Percentiles rank a stretch among this genome's conserved stretches.
These are phyloP conservation scores for Viridothelium virens DNA, from an alignment of 495 filamentous ascomycete species.

Conservation along the genomic window DNA sequence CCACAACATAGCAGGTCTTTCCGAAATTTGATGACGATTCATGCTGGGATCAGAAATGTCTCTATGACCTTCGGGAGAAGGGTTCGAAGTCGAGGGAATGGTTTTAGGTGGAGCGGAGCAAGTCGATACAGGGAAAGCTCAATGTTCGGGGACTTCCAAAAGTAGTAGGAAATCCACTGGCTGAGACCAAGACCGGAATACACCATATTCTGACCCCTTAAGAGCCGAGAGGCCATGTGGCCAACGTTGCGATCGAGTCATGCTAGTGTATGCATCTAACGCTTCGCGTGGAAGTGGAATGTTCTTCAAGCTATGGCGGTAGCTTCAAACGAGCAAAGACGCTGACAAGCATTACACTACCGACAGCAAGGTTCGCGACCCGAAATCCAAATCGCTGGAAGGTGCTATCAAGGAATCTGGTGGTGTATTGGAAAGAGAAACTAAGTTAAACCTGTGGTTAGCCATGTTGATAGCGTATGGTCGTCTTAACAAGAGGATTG, in stretches of 20 bases:
- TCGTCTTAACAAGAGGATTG: too few relatives aligned
- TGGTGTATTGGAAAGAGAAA: not conserved
- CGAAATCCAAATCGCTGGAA: slow-evolving; percentile 9
- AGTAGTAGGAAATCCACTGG: not conserved
- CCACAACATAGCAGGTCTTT: not conserved
- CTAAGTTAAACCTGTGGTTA: too few relatives aligned
- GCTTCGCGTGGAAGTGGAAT: not conserved
- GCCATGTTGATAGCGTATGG: too few relatives aligned
- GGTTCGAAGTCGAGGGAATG: not conserved
- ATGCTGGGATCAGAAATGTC: not conserved
- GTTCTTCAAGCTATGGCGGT: not conserved
- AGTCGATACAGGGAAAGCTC: not conserved
- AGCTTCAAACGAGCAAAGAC: slow-evolving; percentile 10
- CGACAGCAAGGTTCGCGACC: slow-evolving; percentile 3
- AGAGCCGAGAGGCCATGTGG: slow-evolving; percentile 3
- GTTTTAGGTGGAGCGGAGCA: not conserved
- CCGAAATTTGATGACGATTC: not conserved
- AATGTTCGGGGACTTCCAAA: not conserved
- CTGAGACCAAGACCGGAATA: not conserved
- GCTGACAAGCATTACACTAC: slow-evolving; percentile 4
- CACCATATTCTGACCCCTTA: not conserved
- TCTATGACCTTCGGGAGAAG: not conserved
- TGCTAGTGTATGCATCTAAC: slow-evolving; percentile 12
- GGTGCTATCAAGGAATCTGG: not conserved
- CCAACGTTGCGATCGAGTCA: not conserved